Evolutionary conservation across 1,139 yeast genomes (phyloP), one percentile per base, ranked within the genome.

Genomic region (Sugiyamaella xylanicola): DNA sequence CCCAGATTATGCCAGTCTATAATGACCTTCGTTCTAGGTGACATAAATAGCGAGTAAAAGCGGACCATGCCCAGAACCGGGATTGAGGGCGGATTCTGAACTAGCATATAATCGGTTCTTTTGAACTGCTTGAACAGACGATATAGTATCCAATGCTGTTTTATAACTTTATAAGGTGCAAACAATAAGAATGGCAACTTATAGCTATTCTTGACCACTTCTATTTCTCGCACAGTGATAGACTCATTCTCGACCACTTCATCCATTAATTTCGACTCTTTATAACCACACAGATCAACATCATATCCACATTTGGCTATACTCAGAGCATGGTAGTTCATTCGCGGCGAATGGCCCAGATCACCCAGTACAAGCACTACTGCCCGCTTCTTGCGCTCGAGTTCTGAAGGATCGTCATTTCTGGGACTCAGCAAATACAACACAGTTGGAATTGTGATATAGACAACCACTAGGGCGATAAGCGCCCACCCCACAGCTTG

Each of bases 1-100:
- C 96, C 96, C 64, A 95, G 76, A 69, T 95, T 95, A 71, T 95
- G 99, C 99, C 99, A 95, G 72, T 95, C 99, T 55, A 95, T 82
- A 17, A 93, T 79, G 39, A 93, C 73, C 64, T 80, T 72, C 1
- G 88, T 82, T 4, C 83, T 74, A 8, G 86, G 82, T 49, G 85
- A 80, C 62, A 83, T 74, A 39, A 82, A 54, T 46, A 76, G 69
- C 56, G 82, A 80, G 67, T 81, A 84, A 1, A 85, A 44, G 3
- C 87, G 79, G 0, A 83, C 78, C 5, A 92, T 74, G 0, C 86
- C 80, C 36, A 95, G 74, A 3, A 90, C 76, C 0, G 99, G 99
- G 47, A 95, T 79, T 3, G 91, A 83, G 0, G 99, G 99, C 0
- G 99, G 99, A 68, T 92, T 93, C 73, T 93, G 71, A 22, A 92